A percentile compares a stretch with the other conserved stretches of the same genome.
Conservation (phyloP, 306 rosid genomes). For the Arachis hypogaea region DNA sequence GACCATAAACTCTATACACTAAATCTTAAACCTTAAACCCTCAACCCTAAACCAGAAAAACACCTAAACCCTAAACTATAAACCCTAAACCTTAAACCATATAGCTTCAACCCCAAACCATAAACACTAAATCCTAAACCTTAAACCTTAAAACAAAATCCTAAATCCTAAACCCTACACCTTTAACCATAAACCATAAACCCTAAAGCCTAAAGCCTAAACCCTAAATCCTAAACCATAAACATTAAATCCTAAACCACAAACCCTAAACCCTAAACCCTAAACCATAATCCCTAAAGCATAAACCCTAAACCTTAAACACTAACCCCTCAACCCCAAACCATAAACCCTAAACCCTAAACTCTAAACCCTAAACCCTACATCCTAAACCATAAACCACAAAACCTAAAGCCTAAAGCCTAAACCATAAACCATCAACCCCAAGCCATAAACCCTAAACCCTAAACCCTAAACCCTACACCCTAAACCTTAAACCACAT, state of each 20-base stretch:
- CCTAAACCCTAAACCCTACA: not conserved
- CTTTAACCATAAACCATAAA: slow-evolving; percentile 2
- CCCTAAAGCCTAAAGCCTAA: slow-evolving; percentile 13
- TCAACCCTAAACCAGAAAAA: slow-evolving; percentile 1
- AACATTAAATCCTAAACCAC: not conserved
- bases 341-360: slow-evolving; percentile 11
- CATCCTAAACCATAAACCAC: not conserved
- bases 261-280: slow-evolving; percentile 13
- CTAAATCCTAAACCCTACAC: too few relatives aligned
- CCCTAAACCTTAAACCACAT: not conserved
- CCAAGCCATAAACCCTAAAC: not conserved
- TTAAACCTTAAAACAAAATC: not conserved
- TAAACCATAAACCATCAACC: not conserved
- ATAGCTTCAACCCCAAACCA: not conserved
- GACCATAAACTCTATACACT: slow-evolving; percentile 12
- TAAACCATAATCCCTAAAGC: too few relatives aligned
- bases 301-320: slow-evolving; percentile 10
- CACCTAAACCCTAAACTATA: slow-evolving; percentile 5
- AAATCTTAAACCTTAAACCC: slow-evolving; percentile 11
- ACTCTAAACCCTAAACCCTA: not conserved
- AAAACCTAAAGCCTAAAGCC: not conserved
- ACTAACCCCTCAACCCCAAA: slow-evolving; percentile 4
- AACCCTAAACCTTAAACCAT: not conserved
- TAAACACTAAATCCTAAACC: not conserved
- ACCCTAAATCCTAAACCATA: slow-evolving; percentile 3